Evolutionary conservation across 2,329 filamentous ascomycete species (phyloP).

Genomic region (Aspergillus novofumigatus): DNA sequence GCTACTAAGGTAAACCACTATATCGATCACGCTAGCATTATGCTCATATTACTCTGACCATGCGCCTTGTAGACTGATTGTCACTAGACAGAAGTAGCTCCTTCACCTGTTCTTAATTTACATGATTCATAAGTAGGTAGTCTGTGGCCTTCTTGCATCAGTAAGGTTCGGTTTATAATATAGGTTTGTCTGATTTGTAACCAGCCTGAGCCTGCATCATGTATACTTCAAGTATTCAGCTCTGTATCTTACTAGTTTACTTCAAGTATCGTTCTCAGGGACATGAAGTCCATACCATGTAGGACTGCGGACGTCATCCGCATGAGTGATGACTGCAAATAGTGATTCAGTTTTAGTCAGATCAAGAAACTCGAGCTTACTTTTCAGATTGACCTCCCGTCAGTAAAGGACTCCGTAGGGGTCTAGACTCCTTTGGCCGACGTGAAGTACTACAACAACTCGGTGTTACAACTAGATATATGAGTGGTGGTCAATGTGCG

Average conservation of each 20-base stretch:
- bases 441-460: neutral
- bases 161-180: neutral
- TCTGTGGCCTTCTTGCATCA: too few species aligned
- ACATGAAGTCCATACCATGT: neutral
- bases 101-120: too few species aligned
- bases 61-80: too few species aligned
- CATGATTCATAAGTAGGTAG: too few species aligned
- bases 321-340: neutral
- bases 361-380: neutral
- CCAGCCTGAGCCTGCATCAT: neutral
- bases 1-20: too few species aligned
- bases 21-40: too few species aligned
- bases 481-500: neutral
- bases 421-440: neutral
- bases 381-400: neutral
- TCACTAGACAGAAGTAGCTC: too few species aligned
- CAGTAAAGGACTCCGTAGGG: neutral
- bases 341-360: neutral
- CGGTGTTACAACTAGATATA: neutral
- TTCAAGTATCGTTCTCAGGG: too few species aligned
- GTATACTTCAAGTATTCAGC: neutral
- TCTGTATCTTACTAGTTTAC: too few species aligned
- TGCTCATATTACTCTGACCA: too few species aligned
- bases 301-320: neutral
- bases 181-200: neutral